Conservation (phyloP, 1,284 basidiomycete species). For the Marasmius sp. region DNA sequence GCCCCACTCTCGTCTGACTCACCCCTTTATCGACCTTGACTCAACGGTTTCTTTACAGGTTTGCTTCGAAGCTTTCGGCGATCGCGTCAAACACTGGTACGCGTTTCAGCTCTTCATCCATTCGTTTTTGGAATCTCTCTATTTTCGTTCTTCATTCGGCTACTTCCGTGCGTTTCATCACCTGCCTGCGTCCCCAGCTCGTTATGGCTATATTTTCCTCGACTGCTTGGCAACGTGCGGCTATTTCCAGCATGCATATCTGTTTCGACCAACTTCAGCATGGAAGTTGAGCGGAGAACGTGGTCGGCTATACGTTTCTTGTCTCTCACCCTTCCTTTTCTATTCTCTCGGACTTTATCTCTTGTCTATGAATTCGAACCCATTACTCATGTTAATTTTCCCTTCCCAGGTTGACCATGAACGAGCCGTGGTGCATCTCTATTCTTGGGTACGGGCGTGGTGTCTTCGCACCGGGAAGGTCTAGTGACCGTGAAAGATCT, state of each 20-base stretch:
- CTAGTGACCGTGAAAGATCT: slow-evolving; percentile 56
- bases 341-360: neutral
- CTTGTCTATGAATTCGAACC: neutral
- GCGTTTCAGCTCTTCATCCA: slow-evolving; percentile 12
- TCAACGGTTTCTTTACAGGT: slow-evolving; percentile 31
- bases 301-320: neutral
- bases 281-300: too few relatives aligned
- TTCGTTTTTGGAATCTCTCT: neutral
- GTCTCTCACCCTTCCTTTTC: neutral
- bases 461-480: slow-evolving; percentile 67
- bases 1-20: neutral
- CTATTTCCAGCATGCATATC: too few relatives aligned
- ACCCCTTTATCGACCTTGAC: neutral
- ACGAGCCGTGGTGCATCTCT: slow-evolving; percentile 77
- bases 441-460: slow-evolving; percentile 67
- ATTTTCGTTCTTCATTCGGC: neutral
- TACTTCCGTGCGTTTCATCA: neutral
- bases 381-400: slow-evolving; percentile 1
- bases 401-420: slow-evolving; percentile 57
- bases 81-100: slow-evolving; percentile 75
- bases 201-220: neutral
- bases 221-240: too few relatives aligned
- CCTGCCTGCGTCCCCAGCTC: neutral
- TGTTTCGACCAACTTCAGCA: too few relatives aligned
- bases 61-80: slow-evolving; percentile 73